Conservation (phyloP, 2,329 filamentous ascomycete species). For the Colletotrichum sp. region DNA sequence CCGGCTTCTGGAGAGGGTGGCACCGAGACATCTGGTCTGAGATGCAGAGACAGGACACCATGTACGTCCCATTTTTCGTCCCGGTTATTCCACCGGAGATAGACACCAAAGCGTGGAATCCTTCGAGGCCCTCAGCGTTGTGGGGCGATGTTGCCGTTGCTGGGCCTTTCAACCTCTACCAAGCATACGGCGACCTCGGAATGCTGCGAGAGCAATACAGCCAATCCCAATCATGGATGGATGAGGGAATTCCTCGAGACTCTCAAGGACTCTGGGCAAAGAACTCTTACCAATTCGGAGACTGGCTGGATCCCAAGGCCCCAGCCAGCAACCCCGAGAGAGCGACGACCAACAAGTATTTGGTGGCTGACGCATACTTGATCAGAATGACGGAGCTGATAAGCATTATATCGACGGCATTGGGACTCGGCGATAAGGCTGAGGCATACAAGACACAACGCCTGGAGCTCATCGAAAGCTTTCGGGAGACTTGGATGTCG, state of each 20-base stretch:
- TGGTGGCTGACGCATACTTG: constrained; percentile 53
- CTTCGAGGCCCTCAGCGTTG: constrained; percentile 27
- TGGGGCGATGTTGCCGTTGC: constrained; percentile 50
- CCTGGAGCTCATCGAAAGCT: constrained; percentile 26
- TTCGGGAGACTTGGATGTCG: constrained; percentile 36
- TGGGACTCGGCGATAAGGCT: constrained; percentile 33
- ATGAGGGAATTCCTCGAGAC: constrained; percentile 33
- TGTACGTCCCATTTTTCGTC: constrained; percentile 27
- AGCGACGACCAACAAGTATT: constrained; percentile 41
- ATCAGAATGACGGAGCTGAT: constrained; percentile 45
- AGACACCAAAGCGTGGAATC: not conserved
- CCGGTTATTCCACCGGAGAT: not conserved
- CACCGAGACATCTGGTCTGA: constrained; percentile 48
- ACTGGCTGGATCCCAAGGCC: constrained; percentile 54
- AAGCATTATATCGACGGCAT: constrained; percentile 33
- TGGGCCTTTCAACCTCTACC: constrained; percentile 45
- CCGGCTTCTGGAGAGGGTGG: constrained; percentile 56
- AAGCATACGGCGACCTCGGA: constrained; percentile 38
- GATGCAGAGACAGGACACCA: constrained; percentile 20
- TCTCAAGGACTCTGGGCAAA: not conserved
- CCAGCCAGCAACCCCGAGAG: constrained; percentile 42
- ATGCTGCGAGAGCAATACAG: constrained; percentile 43
- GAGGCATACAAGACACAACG: constrained; percentile 25
- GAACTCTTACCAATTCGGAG: constrained; percentile 32
- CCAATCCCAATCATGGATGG: constrained; percentile 45